Evolutionary conservation across 805 yeast genomes (phyloP).

Genomic region (Kuraishia capsulata): DNA sequence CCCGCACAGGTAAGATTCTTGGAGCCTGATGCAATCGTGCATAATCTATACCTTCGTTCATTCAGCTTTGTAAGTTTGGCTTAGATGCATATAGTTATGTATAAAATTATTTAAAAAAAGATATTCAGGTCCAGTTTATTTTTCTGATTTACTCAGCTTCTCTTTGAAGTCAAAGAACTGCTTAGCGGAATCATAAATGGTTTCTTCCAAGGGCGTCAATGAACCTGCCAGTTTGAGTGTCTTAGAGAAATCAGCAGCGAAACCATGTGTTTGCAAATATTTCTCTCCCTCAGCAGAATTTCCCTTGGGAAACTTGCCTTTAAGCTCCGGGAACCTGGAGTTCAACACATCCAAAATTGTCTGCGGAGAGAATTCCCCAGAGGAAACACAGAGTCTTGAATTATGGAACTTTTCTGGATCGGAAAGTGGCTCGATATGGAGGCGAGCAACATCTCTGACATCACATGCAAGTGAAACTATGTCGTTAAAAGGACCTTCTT

Average conservation of each 20-base stretch:
- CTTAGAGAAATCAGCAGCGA: background rate
- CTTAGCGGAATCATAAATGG: constrained; percentile 4
- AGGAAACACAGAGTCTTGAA: constrained; percentile 21
- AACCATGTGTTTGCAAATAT: constrained; percentile 2
- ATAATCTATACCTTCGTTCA: no score
- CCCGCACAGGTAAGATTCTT: no score
- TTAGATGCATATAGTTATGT: no score
- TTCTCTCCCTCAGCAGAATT: constrained; percentile 18
- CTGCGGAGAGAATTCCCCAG: constrained; percentile 16
- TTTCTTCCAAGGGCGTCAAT: constrained; percentile 6
- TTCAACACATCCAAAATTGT: constrained; percentile 19
- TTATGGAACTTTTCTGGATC: constrained; percentile 20
- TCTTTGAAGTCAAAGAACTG: constrained; percentile 3
- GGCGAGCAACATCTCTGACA: constrained; percentile 38
- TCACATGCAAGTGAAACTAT: constrained; percentile 19
- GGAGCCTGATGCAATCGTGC: no score
- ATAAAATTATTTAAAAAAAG: no score
- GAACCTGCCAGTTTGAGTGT: constrained; percentile 3
- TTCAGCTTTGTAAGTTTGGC: no score
- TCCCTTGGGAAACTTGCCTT: constrained; percentile 29
- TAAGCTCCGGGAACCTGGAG: constrained; percentile 25
- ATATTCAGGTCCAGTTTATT: no score
- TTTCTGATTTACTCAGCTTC: no score
- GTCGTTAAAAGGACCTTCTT: constrained; percentile 6
- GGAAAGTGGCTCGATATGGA: constrained; percentile 38